A percentile compares a stretch with the other conserved stretches of the same genome.
phyloP scores from a whole-genome alignment of 2,329 filamentous ascomycete genomes.

The Thelonectria rubi region DNA sequence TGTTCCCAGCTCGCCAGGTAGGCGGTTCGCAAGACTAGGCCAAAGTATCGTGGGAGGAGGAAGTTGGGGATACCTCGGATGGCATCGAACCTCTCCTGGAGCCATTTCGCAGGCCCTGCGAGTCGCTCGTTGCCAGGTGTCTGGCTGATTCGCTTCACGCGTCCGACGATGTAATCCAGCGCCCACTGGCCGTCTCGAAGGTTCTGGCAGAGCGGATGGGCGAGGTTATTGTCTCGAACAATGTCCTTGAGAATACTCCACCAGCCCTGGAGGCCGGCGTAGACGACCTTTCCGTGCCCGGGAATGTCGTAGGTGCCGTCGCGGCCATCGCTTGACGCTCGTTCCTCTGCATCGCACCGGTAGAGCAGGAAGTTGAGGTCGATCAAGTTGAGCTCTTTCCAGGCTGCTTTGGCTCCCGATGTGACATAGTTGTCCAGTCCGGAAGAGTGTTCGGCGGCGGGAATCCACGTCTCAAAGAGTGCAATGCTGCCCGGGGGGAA shows the following conservation, averaged over 20 bases:
- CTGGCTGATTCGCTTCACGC: slow-evolving; percentile 77
- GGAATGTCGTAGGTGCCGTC: slow-evolving; percentile 94
- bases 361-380: slow-evolving; percentile 95
- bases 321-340: slow-evolving; percentile 77
- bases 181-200: slow-evolving; percentile 92
- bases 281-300: slow-evolving; percentile 83
- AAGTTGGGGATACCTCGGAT: slow-evolving; percentile 88
- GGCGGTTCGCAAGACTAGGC: slow-evolving; percentile 84
- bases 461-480: slow-evolving; percentile 95
- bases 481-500: slow-evolving; percentile 96
- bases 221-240: slow-evolving; percentile 88
- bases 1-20: slow-evolving; percentile 86
- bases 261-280: slow-evolving; percentile 98
- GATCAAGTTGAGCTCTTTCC: slow-evolving; percentile 75
- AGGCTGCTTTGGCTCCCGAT: slow-evolving; percentile 80
- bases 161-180: slow-evolving; percentile 83
- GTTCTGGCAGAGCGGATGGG: slow-evolving; percentile 92
- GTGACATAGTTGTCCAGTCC: slow-evolving; percentile 89
- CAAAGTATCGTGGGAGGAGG: slow-evolving; percentile 91
- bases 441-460: slow-evolving; percentile 81
- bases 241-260: slow-evolving; percentile 91
- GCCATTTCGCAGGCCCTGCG: slow-evolving; percentile 75
- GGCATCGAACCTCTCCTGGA: slow-evolving; percentile 85
- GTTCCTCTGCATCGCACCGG: slow-evolving; percentile 87
- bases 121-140: slow-evolving; percentile 70